A percentile compares a stretch with the other conserved stretches of the same genome.
Evolutionary conservation across 108 stramenopile genomes (phyloP).

Genomic region (Fistulifera solaris): DNA sequence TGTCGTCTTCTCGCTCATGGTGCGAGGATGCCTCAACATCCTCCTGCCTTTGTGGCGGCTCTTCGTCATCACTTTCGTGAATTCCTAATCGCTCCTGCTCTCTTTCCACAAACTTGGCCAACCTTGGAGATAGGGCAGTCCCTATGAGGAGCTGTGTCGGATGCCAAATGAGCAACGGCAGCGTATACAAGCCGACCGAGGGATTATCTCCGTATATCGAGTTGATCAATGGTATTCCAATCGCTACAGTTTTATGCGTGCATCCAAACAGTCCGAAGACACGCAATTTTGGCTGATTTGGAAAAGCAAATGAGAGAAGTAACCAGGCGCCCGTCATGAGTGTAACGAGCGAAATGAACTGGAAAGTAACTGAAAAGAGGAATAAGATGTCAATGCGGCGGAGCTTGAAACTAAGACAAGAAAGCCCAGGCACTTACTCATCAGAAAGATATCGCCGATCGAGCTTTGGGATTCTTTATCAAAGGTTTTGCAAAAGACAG

Average conservation of each 20-base stretch:
- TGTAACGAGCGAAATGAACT: slow-evolving; percentile 13
- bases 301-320: slow-evolving; percentile 25
- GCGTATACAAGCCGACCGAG: slow-evolving; percentile 39
- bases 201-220: slow-evolving; percentile 49
- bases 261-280: slow-evolving; percentile 59
- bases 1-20: too few species aligned
- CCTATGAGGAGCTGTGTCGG: slow-evolving; percentile 61
- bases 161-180: slow-evolving; percentile 73
- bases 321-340: slow-evolving; percentile 36
- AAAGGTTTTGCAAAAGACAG: slow-evolving; percentile 44
- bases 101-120: slow-evolving; percentile 24
- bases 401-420: not conserved
- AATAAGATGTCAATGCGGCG: not conserved
- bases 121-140: slow-evolving; percentile 27
- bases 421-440: slow-evolving; percentile 14
- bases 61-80: not conserved
- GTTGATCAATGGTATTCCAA: slow-evolving; percentile 65
- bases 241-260: slow-evolving; percentile 60
- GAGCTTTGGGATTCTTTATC: slow-evolving; percentile 7
- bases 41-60: not conserved
- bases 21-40: too few species aligned
- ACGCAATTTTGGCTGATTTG: slow-evolving; percentile 28
- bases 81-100: slow-evolving; percentile 29
- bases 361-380: slow-evolving; percentile 2
- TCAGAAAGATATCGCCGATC: slow-evolving; percentile 33